A percentile compares a stretch with the other conserved stretches of the same genome.
phyloP scores from a whole-genome alignment of 2,329 filamentous ascomycete species.

The Neopestalotiopsis rosae region DNA sequence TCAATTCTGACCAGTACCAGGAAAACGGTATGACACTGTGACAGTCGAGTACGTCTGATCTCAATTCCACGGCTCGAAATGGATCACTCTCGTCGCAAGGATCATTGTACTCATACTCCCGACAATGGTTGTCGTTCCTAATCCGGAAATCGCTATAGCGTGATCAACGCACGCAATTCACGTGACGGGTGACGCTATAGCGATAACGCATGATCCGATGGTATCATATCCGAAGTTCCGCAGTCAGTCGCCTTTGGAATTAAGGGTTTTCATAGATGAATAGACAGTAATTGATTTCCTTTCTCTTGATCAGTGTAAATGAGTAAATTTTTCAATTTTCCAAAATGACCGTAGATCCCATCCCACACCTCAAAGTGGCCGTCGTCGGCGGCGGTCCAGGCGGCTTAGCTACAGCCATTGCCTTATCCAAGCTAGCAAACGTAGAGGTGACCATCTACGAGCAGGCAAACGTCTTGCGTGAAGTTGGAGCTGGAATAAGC shows the following conservation, averaged over 20 bases:
- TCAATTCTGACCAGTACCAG: conserved; percentile 33
- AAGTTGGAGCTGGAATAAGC: conserved; percentile 53
- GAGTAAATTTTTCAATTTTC: background rate
- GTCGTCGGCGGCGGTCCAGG: conserved; percentile 32
- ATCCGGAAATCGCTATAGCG: conserved; percentile 2
- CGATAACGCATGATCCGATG: conserved; percentile 14
- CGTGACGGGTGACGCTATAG: conserved; percentile 33
- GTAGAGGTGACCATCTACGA: conserved; percentile 50
- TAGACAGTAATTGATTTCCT: background rate
- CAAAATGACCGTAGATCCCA: conserved; percentile 28
- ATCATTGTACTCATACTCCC: background rate
- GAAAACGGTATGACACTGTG: conserved; percentile 46
- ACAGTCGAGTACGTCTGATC: conserved; percentile 44
- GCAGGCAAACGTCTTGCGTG: conserved; percentile 47
- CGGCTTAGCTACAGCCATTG: conserved; percentile 48
- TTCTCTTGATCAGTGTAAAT: background rate
- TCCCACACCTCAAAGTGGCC: conserved; percentile 28
- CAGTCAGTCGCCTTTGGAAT: background rate
- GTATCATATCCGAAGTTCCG: background rate
- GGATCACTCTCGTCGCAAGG: background rate
- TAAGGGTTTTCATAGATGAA: background rate
- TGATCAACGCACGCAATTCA: conserved; percentile 32
- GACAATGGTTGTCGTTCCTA: background rate
- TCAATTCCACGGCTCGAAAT: background rate
- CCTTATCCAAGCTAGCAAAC: conserved; percentile 45